A percentile compares a stretch with the other conserved stretches of the same genome.
phyloP scores from a whole-genome alignment of 192 early-diverging fungal genomes.

The Endogone sp. region DNA sequence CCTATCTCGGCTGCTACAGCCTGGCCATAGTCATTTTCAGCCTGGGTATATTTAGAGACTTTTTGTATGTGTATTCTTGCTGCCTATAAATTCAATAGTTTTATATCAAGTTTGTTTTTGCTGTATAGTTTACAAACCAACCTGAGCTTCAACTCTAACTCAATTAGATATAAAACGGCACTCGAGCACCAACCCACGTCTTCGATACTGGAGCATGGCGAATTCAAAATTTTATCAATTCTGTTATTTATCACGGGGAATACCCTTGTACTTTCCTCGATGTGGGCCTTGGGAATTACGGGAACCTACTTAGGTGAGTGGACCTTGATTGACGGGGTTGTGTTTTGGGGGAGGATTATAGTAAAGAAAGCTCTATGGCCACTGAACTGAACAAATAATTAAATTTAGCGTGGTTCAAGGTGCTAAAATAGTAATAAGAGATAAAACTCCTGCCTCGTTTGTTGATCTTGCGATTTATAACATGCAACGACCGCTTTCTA shows the following conservation, averaged over 20 bases:
- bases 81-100: neutral
- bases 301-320: constrained; percentile 82
- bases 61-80: constrained; percentile 37
- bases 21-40: constrained; percentile 80
- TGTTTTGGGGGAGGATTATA: too few relatives aligned
- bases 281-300: constrained; percentile 82
- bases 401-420: neutral
- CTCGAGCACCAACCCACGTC: constrained; percentile 64
- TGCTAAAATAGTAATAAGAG: neutral
- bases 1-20: constrained; percentile 70
- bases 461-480: neutral
- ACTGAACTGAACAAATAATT: neutral
- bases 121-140: neutral
- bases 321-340: neutral
- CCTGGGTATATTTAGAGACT: constrained; percentile 81
- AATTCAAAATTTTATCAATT: constrained; percentile 43
- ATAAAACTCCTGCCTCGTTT: neutral
- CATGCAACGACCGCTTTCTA: neutral
- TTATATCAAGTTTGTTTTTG: neutral
- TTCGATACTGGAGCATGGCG: constrained; percentile 37
- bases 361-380: too few relatives aligned
- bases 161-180: constrained; percentile 59
- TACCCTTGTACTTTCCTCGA: constrained; percentile 76
- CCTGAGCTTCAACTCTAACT: neutral
- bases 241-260: constrained; percentile 60